Conservation (phyloP, 1,284 basidiomycete genomes). For the Ceratobasidium sp. region DNA sequence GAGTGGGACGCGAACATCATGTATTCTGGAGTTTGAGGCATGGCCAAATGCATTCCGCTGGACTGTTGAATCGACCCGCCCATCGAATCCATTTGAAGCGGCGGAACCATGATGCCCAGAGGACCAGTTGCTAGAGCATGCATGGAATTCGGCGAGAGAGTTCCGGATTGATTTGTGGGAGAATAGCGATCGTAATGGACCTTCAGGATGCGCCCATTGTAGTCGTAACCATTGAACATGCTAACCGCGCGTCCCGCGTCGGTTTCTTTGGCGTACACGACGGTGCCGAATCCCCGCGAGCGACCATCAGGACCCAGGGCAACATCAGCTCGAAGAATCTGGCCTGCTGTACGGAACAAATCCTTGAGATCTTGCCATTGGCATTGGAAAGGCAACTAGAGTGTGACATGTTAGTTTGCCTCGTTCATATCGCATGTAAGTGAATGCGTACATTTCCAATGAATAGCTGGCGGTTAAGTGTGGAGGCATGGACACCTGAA, state of each 20-base stretch:
- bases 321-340: conserved; percentile 89
- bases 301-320: conserved; percentile 86
- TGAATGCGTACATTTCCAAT: conserved; percentile 63
- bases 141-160: conserved; percentile 35
- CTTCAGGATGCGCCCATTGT: conserved; percentile 64
- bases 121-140: conserved; percentile 23
- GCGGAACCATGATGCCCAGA: conserved; percentile 26
- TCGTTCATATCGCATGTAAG: conserved; percentile 8
- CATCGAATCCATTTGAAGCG: conserved; percentile 19
- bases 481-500: conserved; percentile 45
- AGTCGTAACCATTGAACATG: conserved; percentile 92
- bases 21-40: conserved; percentile 37
- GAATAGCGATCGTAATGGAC: conserved; percentile 46
- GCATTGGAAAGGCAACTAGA: conserved; percentile 91
- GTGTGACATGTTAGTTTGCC: conserved; percentile 30
- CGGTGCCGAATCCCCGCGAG: conserved; percentile 88
- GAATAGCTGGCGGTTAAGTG: conserved; percentile 68
- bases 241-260: conserved; percentile 88
- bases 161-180: conserved; percentile 32
- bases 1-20: conserved; percentile 39
- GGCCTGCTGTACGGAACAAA: conserved; percentile 86
- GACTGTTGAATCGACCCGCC: neutral
- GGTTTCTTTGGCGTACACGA: conserved; percentile 81
- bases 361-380: conserved; percentile 99
- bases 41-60: conserved; percentile 23